Evolutionary conservation across 148 eudicot genomes (phyloP).

Genomic region (Suaeda aralocaspica): DNA sequence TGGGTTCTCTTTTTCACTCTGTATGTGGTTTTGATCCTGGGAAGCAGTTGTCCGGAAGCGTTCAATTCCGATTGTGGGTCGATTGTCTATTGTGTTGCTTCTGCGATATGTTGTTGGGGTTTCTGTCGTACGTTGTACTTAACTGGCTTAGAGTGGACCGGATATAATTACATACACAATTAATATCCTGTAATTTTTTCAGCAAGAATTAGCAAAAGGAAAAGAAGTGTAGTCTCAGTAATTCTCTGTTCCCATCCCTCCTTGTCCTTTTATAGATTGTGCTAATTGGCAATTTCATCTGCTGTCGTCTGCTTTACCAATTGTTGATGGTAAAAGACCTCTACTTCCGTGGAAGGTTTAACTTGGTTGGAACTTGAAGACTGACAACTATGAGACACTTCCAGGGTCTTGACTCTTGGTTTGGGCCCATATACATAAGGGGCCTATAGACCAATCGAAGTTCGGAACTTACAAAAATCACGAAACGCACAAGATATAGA

Average conservation of each 20-base stretch:
- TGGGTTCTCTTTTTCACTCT: conserved; percentile 57
- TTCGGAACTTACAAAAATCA: no score
- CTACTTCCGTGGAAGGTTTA: no score
- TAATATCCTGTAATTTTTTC: background rate
- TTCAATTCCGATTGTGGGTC: conserved; percentile 56
- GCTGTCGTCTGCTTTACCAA: no score
- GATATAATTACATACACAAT: background rate
- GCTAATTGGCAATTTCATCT: background rate
- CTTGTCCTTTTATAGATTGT: background rate
- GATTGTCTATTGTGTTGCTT: conserved; percentile 42
- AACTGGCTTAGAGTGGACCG: conserved; percentile 42
- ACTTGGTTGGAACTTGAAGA: no score
- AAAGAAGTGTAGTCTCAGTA: no score
- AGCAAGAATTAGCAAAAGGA: background rate
- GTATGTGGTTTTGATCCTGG: conserved; percentile 89
- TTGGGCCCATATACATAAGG: no score
- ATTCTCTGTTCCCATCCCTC: background rate
- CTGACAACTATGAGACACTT: no score
- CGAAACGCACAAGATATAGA: no score
- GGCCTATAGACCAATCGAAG: no score
- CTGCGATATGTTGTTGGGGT: conserved; percentile 36
- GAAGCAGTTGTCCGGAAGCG: conserved; percentile 41
- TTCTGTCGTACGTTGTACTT: conserved; percentile 36
- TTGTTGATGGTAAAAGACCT: no score
- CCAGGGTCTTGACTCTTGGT: no score